Evolutionary conservation across 805 yeast species (phyloP).

Genomic region (Candida bentonensis): DNA sequence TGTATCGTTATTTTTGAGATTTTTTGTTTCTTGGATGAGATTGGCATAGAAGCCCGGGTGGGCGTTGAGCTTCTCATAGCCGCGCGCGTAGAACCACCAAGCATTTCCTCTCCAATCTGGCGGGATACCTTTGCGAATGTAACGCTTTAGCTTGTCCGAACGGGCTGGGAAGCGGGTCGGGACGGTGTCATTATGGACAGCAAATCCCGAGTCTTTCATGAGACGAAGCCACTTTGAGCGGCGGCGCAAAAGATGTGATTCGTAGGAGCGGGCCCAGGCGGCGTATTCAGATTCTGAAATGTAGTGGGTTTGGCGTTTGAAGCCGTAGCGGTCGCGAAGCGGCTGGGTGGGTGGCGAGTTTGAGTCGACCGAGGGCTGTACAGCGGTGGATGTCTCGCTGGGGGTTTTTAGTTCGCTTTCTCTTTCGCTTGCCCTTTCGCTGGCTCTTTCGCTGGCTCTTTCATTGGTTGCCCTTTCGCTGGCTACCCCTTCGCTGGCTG

Average conservation of each 20-base stretch:
- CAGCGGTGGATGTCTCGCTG: not conserved
- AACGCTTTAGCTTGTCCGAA: slow-evolving; percentile 39
- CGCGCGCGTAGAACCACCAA: slow-evolving; percentile 91
- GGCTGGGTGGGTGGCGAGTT: too few species aligned
- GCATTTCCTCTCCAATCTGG: slow-evolving; percentile 96
- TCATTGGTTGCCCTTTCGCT: too few species aligned
- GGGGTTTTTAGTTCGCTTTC: too few species aligned
- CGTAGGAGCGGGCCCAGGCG: slow-evolving; percentile 61
- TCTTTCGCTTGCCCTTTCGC: too few species aligned
- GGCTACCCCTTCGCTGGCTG: too few species aligned
- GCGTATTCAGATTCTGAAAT: slow-evolving; percentile 47
- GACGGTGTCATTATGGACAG: slow-evolving; percentile 26
- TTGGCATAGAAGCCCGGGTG: slow-evolving; percentile 63
- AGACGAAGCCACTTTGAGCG: slow-evolving; percentile 64
- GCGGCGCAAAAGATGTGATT: slow-evolving; percentile 46
- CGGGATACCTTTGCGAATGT: slow-evolving; percentile 84
- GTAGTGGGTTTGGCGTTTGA: slow-evolving; percentile 48
- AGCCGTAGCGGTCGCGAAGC: slow-evolving; percentile 75
- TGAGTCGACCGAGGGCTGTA: not conserved
- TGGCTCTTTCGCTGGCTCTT: too few species aligned
- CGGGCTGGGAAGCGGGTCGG: slow-evolving; percentile 23
- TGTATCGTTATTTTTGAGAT: slow-evolving; percentile 52
- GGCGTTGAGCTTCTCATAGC: slow-evolving; percentile 54
- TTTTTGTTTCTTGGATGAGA: slow-evolving; percentile 44
- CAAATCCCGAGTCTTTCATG: slow-evolving; percentile 55